phyloP scores from a whole-genome alignment of 768 basidiomycete species.

The Lactarius trivialis region DNA sequence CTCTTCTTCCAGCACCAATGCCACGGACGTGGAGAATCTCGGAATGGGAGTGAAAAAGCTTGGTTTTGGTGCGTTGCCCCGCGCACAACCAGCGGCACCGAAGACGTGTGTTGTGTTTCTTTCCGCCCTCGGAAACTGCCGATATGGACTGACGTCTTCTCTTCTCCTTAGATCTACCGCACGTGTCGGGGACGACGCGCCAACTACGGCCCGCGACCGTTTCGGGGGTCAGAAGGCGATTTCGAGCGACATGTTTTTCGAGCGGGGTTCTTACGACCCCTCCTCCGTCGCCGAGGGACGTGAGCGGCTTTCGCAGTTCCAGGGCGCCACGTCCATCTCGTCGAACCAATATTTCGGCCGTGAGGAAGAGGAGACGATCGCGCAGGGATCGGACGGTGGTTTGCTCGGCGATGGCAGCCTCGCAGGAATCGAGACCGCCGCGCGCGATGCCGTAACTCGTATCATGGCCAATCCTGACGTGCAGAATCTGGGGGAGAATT shows the following conservation, averaged over 20 bases:
- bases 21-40: conserved; percentile 47
- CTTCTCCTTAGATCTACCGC: conserved; percentile 17
- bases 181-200: conserved; percentile 46
- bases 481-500: conserved; percentile 74
- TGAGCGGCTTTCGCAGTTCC: conserved; percentile 73
- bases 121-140: neutral
- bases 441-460: conserved; percentile 66
- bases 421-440: conserved; percentile 54
- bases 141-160: neutral
- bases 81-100: conserved; percentile 46
- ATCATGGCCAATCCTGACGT: conserved; percentile 83
- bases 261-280: conserved; percentile 81
- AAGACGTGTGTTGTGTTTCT: conserved; percentile 2
- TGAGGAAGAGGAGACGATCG: conserved; percentile 55
- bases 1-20: conserved; percentile 36
- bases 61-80: conserved; percentile 80
- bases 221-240: conserved; percentile 93
- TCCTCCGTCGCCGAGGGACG: conserved; percentile 66
- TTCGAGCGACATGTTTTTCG: conserved; percentile 97
- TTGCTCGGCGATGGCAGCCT: conserved; percentile 43
- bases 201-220: conserved; percentile 80
- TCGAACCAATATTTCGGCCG: conserved; percentile 96
- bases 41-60: conserved; percentile 72
- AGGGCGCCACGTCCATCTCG: conserved; percentile 88
- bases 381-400: conserved; percentile 48